Evolutionary conservation across 2,329 filamentous ascomycete genomes (phyloP).

Genomic region (Fusarium longipes): DNA sequence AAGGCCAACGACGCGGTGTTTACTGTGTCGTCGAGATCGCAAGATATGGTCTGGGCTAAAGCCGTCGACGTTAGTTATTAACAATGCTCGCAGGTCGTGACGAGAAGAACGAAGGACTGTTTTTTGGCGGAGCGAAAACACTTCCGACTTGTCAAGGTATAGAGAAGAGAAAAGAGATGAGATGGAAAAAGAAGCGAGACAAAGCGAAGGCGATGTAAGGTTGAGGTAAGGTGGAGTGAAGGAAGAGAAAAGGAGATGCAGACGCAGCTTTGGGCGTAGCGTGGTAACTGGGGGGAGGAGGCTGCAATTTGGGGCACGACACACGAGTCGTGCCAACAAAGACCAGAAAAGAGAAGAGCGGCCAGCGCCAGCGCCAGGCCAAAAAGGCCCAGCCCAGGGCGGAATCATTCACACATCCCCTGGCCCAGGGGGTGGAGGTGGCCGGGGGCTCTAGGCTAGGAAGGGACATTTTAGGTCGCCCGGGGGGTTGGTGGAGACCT

Average conservation of each 20-base stretch:
- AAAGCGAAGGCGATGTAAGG: constrained; percentile 40
- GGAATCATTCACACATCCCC: constrained; percentile 48
- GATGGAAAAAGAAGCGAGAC: constrained; percentile 39
- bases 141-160: constrained; percentile 37
- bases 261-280: constrained; percentile 47
- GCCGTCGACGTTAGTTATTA: constrained; percentile 31
- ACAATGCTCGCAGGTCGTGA: constrained; percentile 36
- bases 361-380: constrained; percentile 26
- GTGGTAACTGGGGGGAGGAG: constrained; percentile 43
- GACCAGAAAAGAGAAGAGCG: background rate
- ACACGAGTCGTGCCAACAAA: constrained; percentile 48
- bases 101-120: constrained; percentile 36
- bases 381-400: constrained; percentile 47
- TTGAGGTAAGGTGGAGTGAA: constrained; percentile 44
- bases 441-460: constrained; percentile 30
- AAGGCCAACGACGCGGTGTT: constrained; percentile 37
- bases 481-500: constrained; percentile 25
- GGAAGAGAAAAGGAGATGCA: constrained; percentile 49
- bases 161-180: constrained; percentile 41
- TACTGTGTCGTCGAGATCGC: constrained; percentile 33
- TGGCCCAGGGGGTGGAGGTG: constrained; percentile 45
- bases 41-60: constrained; percentile 24
- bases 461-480: constrained; percentile 23
- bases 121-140: constrained; percentile 25
- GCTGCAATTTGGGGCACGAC: constrained; percentile 49